A percentile compares a stretch with the other conserved stretches of the same genome.
Conservation (phyloP, 2,329 filamentous ascomycete species). For the Colletotrichum sp. region DNA sequence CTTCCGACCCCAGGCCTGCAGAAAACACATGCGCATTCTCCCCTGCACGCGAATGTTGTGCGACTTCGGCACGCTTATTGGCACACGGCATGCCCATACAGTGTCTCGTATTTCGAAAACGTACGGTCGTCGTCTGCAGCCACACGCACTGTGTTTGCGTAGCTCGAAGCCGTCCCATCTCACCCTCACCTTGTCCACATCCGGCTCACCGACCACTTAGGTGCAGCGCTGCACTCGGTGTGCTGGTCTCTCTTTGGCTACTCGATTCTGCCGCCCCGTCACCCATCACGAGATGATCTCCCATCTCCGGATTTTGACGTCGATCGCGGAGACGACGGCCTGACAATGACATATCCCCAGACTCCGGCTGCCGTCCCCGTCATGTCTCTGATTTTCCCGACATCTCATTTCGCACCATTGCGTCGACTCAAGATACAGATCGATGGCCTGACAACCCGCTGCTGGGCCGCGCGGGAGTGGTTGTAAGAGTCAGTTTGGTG, state of each 20-base stretch:
- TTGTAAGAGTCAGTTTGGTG: conserved; percentile 16
- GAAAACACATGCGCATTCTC: neutral
- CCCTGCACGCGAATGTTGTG: conserved; percentile 13
- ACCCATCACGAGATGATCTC: neutral
- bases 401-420: neutral
- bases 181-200: neutral
- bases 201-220: neutral
- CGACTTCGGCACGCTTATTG: neutral
- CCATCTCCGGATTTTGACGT: conserved; percentile 8
- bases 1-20: neutral
- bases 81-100: neutral
- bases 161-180: neutral
- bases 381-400: neutral
- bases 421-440: neutral
- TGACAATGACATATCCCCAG: neutral
- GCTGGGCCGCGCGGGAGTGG: neutral
- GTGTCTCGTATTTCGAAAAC: neutral
- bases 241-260: neutral
- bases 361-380: neutral
- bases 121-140: neutral
- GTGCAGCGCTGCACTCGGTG: neutral
- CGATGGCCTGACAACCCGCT: neutral
- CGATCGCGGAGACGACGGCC: neutral
- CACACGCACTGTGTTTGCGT: conserved; percentile 6
- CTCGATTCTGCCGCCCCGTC: neutral